Evolutionary conservation across 345 rosid species (phyloP).

Genomic region (Isatis tinctoria): DNA sequence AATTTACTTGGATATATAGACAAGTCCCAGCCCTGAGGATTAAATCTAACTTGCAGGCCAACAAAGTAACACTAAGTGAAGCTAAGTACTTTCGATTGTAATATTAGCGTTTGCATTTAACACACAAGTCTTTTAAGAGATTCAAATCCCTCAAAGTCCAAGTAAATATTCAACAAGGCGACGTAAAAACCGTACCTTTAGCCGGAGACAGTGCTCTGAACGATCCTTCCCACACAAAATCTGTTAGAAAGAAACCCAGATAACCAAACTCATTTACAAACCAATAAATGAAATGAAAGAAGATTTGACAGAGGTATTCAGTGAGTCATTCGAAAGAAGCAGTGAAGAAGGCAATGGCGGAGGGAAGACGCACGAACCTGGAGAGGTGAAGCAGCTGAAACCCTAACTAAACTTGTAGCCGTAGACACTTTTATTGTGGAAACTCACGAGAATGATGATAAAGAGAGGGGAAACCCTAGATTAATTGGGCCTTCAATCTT

Average conservation of each 20-base stretch:
- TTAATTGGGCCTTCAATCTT: slow-evolving; percentile 6
- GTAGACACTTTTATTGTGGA: not conserved
- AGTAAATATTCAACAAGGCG: not conserved
- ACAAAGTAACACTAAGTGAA: not conserved
- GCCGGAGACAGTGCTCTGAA: slow-evolving; percentile 31
- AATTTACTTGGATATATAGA: not conserved
- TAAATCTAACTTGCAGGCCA: not conserved
- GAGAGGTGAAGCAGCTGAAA: slow-evolving; percentile 16
- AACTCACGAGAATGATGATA: not conserved
- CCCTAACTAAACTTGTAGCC: slow-evolving; percentile 1
- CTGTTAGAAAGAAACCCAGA: too few relatives aligned
- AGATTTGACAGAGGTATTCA: not conserved
- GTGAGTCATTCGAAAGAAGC: not conserved
- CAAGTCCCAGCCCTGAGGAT: not conserved
- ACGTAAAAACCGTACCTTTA: slow-evolving; percentile 25
- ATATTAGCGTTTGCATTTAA: not conserved
- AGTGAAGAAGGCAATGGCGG: not conserved
- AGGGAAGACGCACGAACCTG: slow-evolving; percentile 13
- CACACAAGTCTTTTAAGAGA: not conserved
- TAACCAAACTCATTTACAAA: too few relatives aligned
- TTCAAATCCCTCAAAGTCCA: not conserved
- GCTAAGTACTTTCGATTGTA: not conserved
- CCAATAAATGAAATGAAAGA: not conserved
- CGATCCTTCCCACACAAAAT: slow-evolving; percentile 16
- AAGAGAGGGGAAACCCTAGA: slow-evolving; percentile 18